These are phyloP conservation scores for Corymbia calophylla DNA, from an alignment of 441 rosid species.

Conservation along the genomic window DNA sequence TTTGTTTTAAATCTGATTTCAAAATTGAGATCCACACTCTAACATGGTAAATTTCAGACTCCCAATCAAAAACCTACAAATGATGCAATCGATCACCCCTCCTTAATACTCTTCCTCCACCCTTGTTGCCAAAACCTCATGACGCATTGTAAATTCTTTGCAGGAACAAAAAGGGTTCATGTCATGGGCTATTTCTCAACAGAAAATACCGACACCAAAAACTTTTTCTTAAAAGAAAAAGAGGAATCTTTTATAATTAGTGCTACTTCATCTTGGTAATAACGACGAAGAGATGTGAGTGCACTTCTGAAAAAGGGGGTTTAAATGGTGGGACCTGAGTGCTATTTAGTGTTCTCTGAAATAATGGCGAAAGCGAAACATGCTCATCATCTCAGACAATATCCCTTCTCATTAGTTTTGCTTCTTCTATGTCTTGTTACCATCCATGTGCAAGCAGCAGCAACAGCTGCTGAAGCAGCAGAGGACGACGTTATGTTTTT, in stretches of 20 bases:
- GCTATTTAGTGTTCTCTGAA: neutral
- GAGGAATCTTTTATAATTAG: neutral
- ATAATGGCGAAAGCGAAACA: neutral
- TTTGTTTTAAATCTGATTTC: neutral
- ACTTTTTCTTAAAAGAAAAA: too few relatives aligned
- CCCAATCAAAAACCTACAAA: rapidly evolving
- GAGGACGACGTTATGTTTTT: neutral
- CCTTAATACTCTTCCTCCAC: neutral
- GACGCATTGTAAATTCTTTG: neutral
- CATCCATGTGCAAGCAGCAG: neutral
- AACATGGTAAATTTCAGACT: neutral
- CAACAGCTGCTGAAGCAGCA: neutral
- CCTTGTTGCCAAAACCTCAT: neutral
- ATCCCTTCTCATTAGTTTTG: neutral
- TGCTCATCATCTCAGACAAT: neutral
- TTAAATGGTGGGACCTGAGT: neutral
- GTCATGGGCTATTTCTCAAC: neutral
- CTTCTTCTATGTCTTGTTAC: neutral
- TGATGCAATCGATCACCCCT: neutral
- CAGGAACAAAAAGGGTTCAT: neutral
- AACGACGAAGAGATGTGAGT: neutral
- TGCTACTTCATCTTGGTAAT: neutral
- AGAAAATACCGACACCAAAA: neutral
- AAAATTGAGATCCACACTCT: neutral
- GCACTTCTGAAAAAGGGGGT: neutral